Evolutionary conservation across 2,329 filamentous ascomycete species (phyloP), one percentile per base, ranked within the genome.

Genomic region (Aspergillus neoniger): DNA sequence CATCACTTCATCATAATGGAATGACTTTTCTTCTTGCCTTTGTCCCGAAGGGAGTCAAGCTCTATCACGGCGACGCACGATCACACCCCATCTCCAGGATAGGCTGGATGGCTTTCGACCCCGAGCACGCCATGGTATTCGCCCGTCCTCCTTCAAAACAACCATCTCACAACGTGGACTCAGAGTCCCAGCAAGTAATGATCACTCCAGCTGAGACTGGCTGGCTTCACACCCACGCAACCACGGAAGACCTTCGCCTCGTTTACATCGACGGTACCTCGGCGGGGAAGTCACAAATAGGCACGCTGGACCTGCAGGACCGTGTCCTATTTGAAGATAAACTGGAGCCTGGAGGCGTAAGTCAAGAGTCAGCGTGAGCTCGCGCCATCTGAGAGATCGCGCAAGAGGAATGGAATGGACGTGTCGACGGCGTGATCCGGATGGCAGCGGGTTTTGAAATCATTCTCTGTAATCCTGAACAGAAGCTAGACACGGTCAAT

Each of bases 91-190:
- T 52, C 14, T 38, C 50, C 28, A 19, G 17, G 9, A 38, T 52
- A 12, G 30, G 50, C 9, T 52, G 50, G 50, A 32, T 52, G 50
- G 50, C 50, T 28, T 52, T 52, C 19, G 50, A 52, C 12, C 50
- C 30, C 32, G 32, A 52, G 28, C 50, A 52, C 8, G 50, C 50
- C 17, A 38, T 52, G 30, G 50, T 23, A 5, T 52, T 52, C 28
- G 30, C 50, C 1, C 32, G 50, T 1, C 15, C 50, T 3, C n/a
- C 19, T 9, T n/a, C 30, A 6, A 52, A 25, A 8, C 1, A 7
- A 10, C 6, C 32, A 14, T 5, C n/a, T 23, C 17, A 19, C 10
- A 6, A 4, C 15, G 1, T 19, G n/a, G 12, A 39, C 2, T 52
- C 50, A 7, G 32, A 7, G n/a, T 39, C 50, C 2, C 50, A 52